phyloP scores from a whole-genome alignment of 495 filamentous ascomycete genomes.

The Neurospora sp. region DNA sequence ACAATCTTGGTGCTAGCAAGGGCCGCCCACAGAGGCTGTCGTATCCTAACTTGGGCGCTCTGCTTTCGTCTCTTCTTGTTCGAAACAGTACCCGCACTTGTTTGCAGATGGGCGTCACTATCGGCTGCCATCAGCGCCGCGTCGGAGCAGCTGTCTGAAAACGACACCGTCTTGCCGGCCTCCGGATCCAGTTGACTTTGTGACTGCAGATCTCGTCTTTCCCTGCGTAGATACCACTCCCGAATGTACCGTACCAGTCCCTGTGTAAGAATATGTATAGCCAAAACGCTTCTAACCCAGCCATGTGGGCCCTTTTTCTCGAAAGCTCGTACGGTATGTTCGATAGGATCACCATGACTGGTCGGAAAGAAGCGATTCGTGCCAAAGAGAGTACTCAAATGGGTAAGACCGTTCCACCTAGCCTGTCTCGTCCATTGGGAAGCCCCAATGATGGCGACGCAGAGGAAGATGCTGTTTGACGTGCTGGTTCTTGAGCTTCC shows the following conservation, averaged over 20 bases:
- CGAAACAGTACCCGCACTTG: constrained; percentile 22
- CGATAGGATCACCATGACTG: constrained; percentile 33
- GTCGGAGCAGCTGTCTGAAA: constrained; percentile 26
- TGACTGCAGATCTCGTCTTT: constrained; percentile 37
- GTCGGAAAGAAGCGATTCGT: constrained; percentile 29
- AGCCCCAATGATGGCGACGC: constrained; percentile 73
- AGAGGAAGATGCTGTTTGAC: constrained; percentile 63
- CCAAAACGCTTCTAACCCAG: constrained; percentile 53
- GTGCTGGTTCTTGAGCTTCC: constrained; percentile 65
- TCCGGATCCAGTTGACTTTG: constrained; percentile 38
- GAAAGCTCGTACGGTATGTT: constrained; percentile 28
- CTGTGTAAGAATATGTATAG: constrained; percentile 85
- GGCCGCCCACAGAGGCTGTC: constrained; percentile 90
- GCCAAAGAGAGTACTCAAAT: constrained; percentile 30
- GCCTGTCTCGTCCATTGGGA: constrained; percentile 51
- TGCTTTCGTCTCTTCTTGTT: constrained; percentile 83
- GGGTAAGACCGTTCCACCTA: constrained; percentile 33
- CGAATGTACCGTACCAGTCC: constrained; percentile 55
- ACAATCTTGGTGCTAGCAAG: constrained; percentile 91
- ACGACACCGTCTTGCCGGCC: constrained; percentile 31
- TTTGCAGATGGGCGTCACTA: constrained; percentile 30
- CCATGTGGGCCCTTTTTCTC: constrained; percentile 41
- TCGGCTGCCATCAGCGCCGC: constrained; percentile 36
- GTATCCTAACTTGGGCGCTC: constrained; percentile 76
- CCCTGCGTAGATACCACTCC: constrained; percentile 47